Conservation (phyloP, 2,329 filamentous ascomycete genomes). For the Cercospora sp. region DNA sequence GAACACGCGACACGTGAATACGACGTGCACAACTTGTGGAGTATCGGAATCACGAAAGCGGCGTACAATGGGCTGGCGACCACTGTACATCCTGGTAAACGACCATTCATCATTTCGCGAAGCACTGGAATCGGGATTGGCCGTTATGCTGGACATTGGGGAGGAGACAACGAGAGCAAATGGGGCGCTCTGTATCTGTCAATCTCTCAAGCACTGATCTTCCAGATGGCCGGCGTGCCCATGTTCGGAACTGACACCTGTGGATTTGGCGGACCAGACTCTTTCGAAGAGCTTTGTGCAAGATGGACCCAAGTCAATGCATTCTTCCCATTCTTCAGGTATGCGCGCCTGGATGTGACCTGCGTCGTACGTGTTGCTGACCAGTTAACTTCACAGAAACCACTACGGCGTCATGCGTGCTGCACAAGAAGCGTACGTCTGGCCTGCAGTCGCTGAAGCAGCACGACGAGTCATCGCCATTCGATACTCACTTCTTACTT, state of each 20-base stretch:
- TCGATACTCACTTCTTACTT: conserved; percentile 68
- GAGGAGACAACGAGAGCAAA: conserved; percentile 33
- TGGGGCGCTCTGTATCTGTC: conserved; percentile 34
- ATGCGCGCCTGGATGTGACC: conserved; percentile 57
- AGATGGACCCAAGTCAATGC: conserved; percentile 49
- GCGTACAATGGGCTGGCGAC: conserved; percentile 32
- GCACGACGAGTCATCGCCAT: conserved; percentile 64
- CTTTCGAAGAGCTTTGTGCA: conserved; percentile 30
- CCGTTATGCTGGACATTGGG: conserved; percentile 31
- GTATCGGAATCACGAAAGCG: conserved; percentile 29
- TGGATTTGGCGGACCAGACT: conserved; percentile 29
- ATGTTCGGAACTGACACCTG: conserved; percentile 36
- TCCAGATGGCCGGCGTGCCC: conserved; percentile 32
- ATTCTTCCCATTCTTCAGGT: conserved; percentile 73
- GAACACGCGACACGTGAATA: conserved; percentile 28
- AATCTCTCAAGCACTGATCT: conserved; percentile 32
- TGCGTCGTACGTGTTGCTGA: conserved; percentile 44
- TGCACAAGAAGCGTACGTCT: conserved; percentile 66
- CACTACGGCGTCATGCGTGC: conserved; percentile 13
- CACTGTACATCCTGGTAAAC: conserved; percentile 19
- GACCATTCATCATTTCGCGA: conserved; percentile 34
- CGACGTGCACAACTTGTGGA: conserved; percentile 34
- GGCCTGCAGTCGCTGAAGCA: conserved; percentile 63
- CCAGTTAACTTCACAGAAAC: background rate
- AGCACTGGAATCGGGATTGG: conserved; percentile 31